Evolutionary conservation across 257 asterid genomes (phyloP).

Genomic region (Solanum arcanum): DNA sequence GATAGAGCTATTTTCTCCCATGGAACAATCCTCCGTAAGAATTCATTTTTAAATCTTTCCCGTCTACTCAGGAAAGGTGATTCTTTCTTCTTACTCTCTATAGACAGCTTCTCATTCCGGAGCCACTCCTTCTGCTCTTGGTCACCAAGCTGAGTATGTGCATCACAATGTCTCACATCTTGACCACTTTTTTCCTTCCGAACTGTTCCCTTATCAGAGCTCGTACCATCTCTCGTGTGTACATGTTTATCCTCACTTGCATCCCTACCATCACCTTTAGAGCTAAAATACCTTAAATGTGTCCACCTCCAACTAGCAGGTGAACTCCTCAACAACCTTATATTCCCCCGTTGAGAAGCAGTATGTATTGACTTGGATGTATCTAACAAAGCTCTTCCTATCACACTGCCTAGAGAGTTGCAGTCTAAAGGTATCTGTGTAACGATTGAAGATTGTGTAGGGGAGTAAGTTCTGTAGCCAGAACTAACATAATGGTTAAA

Average conservation of each 20-base stretch:
- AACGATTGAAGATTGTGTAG: slow-evolving; percentile 22
- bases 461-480: slow-evolving; percentile 26
- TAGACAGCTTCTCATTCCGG: slow-evolving; percentile 58
- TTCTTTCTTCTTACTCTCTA: slow-evolving; percentile 77
- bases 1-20: slow-evolving; percentile 87
- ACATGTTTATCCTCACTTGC: slow-evolving; percentile 60
- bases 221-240: slow-evolving; percentile 29
- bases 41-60: slow-evolving; percentile 76
- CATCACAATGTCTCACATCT: slow-evolving; percentile 30
- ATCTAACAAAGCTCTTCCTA: slow-evolving; percentile 28
- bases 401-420: slow-evolving; percentile 26
- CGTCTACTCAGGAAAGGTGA: slow-evolving; percentile 69
- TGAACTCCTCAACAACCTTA: slow-evolving; percentile 27
- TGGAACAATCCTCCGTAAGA: slow-evolving; percentile 72
- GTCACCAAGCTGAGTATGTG: slow-evolving; percentile 84
- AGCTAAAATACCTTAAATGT: slow-evolving; percentile 51
- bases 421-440: slow-evolving; percentile 14
- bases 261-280: slow-evolving; percentile 88
- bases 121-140: slow-evolving; percentile 96
- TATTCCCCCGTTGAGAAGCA: slow-evolving; percentile 22
- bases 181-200: slow-evolving; percentile 24
- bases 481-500: slow-evolving; percentile 29
- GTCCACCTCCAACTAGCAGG: slow-evolving; percentile 31
- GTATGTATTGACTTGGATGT: slow-evolving; percentile 19
- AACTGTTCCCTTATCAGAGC: slow-evolving; percentile 32